These are phyloP conservation scores for Fusarium burgessii DNA, from an alignment of 2,329 filamentous ascomycete species.

Conservation along the genomic window DNA sequence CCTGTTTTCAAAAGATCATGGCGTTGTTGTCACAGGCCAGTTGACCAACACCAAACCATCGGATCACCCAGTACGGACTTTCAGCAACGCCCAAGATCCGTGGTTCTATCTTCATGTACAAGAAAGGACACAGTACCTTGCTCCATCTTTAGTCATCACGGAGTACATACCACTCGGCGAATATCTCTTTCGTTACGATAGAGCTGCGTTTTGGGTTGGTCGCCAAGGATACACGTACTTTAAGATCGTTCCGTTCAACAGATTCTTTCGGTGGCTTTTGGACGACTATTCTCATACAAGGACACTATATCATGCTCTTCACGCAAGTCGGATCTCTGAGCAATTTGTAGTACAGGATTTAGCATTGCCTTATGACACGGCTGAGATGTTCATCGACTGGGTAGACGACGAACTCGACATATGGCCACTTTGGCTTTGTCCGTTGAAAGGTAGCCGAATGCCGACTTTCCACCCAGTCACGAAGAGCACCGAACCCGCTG, in stretches of 20 bases:
- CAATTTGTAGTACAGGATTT: conserved; percentile 73
- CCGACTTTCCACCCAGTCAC: conserved; percentile 44
- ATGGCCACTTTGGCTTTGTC: conserved; percentile 50
- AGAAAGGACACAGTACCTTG: conserved; percentile 32
- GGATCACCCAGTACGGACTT: conserved; percentile 48
- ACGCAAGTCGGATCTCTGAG: conserved; percentile 66
- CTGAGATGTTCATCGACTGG: conserved; percentile 50
- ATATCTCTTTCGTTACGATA: conserved; percentile 72
- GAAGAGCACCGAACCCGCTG: fast-evolving
- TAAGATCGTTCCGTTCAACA: conserved; percentile 64
- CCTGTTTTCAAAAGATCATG: conserved; percentile 59
- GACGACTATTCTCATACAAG: conserved; percentile 72
- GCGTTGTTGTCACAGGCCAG: conserved; percentile 66
- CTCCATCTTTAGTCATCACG: neutral
- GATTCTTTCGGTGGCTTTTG: conserved; percentile 67
- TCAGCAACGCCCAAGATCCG: conserved; percentile 66
- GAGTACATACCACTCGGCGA: conserved; percentile 52
- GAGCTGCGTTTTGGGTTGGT: conserved; percentile 75
- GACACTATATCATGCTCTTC: conserved; percentile 72
- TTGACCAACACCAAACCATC: conserved; percentile 47
- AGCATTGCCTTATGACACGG: conserved; percentile 65
- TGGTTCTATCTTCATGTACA: conserved; percentile 76
- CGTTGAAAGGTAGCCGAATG: conserved; percentile 26
- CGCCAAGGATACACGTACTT: conserved; percentile 68
- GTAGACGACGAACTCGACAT: conserved; percentile 39